A percentile compares a stretch with the other conserved stretches of the same genome.
phyloP scores from a whole-genome alignment of 306 rosid genomes.

The Pueraria montana region DNA sequence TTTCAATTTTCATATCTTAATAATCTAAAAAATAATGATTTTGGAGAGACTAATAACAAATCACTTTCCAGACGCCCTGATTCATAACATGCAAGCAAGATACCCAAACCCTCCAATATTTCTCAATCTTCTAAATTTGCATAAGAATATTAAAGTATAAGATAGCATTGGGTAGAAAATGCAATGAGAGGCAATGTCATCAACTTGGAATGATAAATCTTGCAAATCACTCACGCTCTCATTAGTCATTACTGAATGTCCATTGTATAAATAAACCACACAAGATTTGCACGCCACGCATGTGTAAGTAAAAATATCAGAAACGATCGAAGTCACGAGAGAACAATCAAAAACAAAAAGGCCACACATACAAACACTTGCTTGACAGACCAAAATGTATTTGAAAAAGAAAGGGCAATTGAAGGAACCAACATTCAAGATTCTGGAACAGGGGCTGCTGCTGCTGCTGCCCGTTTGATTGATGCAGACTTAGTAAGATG shows the following conservation, averaged over 20 bases:
- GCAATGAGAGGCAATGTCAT: slow-evolving; percentile 17
- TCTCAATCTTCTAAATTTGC: neutral
- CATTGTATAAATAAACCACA: slow-evolving; percentile 47
- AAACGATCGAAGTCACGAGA: slow-evolving; percentile 34
- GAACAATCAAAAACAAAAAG: slow-evolving; percentile 20
- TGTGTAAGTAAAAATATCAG: slow-evolving; percentile 26
- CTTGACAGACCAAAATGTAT: slow-evolving; percentile 33
- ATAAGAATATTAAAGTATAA: neutral
- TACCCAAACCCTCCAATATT: neutral
- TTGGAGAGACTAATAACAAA: neutral
- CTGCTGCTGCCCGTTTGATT: slow-evolving; percentile 59
- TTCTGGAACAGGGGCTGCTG: slow-evolving; percentile 63
- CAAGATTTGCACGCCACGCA: slow-evolving; percentile 52
- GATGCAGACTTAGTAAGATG: slow-evolving; percentile 87
- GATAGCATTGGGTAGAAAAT: slow-evolving; percentile 7
- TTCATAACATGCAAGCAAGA: neutral
- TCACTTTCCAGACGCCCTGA: neutral
- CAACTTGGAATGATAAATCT: slow-evolving; percentile 30
- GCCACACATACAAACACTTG: slow-evolving; percentile 49
- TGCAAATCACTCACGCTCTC: slow-evolving; percentile 32
- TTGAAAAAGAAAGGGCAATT: slow-evolving; percentile 23
- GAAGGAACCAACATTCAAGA: slow-evolving; percentile 52
- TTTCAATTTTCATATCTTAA: neutral
- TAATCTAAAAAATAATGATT: neutral
- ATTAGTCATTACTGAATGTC: slow-evolving; percentile 45